phyloP scores from a whole-genome alignment of 164 flowering plant genomes.

The Macadamia integrifolia region DNA sequence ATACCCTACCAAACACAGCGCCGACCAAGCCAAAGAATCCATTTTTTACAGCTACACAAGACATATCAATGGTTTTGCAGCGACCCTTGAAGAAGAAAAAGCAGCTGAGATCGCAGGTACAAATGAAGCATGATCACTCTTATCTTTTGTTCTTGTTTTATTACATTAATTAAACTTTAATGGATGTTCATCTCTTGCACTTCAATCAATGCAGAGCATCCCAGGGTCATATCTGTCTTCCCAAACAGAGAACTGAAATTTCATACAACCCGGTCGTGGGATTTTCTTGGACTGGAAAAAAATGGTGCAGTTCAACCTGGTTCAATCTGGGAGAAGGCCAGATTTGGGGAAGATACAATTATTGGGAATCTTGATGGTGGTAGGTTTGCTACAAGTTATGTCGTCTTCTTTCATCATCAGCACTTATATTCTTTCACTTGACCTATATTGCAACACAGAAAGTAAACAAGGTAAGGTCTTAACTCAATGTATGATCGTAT shows the following conservation, averaged over 20 bases:
- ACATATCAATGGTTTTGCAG: slow-evolving; percentile 11
- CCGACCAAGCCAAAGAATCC: slow-evolving; percentile 14
- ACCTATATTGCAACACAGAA: too few relatives aligned
- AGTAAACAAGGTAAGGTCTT: too few relatives aligned
- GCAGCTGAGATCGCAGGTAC: slow-evolving; percentile 16
- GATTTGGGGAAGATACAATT: slow-evolving; percentile 64
- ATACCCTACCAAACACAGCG: not conserved
- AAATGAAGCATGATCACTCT: not conserved
- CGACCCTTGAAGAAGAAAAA: slow-evolving; percentile 19
- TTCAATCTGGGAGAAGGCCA: slow-evolving; percentile 58
- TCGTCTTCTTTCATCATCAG: too few relatives aligned
- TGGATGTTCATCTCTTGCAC: not conserved
- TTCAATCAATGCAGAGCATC: slow-evolving; percentile 36
- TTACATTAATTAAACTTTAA: too few relatives aligned
- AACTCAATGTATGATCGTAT: too few relatives aligned
- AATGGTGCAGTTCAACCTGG: slow-evolving; percentile 19
- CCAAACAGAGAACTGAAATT: slow-evolving; percentile 33
- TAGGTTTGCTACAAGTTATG: slow-evolving; percentile 5
- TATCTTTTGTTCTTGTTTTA: not conserved
- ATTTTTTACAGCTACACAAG: slow-evolving; percentile 16
- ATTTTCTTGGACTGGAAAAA: slow-evolving; percentile 45
- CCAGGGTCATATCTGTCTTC: slow-evolving; percentile 61
- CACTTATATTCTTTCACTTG: too few relatives aligned
- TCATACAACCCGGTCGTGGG: slow-evolving; percentile 76
- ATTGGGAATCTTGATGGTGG: slow-evolving; percentile 75